phyloP scores from a whole-genome alignment of 1,139 yeast species.

The Kazachstania sp. region DNA sequence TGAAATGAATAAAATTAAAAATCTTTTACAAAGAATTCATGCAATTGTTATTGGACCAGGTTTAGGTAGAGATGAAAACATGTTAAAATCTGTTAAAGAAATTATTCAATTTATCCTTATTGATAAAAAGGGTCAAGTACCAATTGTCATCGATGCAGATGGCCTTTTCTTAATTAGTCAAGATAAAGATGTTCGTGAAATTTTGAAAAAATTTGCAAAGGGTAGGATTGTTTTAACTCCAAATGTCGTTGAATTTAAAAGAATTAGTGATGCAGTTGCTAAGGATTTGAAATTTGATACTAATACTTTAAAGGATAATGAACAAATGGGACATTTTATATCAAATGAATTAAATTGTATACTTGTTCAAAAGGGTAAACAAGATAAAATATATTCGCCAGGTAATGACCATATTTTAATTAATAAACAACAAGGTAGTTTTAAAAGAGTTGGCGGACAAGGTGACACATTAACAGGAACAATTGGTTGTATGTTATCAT shows the following conservation, averaged over 20 bases:
- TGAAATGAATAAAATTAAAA: constrained; percentile 47
- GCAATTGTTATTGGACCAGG: constrained; percentile 91
- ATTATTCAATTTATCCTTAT: constrained; percentile 42
- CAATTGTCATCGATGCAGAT: constrained; percentile 85
- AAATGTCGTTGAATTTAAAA: constrained; percentile 72
- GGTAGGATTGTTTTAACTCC: constrained; percentile 59
- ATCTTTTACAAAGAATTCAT: constrained; percentile 59
- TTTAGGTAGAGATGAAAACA: constrained; percentile 68
- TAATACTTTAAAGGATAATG: constrained; percentile 11
- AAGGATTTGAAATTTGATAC: not conserved
- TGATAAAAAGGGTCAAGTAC: constrained; percentile 36
- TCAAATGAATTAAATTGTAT: constrained; percentile 54
- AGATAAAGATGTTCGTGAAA: constrained; percentile 18
- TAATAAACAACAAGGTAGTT: constrained; percentile 49
- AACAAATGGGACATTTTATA: constrained; percentile 35
- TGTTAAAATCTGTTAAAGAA: constrained; percentile 51
- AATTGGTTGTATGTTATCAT: constrained; percentile 54
- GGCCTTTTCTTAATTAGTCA: constrained; percentile 46
- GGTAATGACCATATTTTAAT: constrained; percentile 35
- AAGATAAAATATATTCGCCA: constrained; percentile 50
- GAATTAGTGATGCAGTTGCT: constrained; percentile 46
- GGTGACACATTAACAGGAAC: constrained; percentile 76
- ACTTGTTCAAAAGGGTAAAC: constrained; percentile 62
- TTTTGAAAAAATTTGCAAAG: constrained; percentile 44
- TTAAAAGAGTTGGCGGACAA: constrained; percentile 77